Evolutionary conservation across 169 alveolate species (phyloP), one percentile per base, ranked within the genome.

Genomic region (Plasmodium falciparum): DNA sequence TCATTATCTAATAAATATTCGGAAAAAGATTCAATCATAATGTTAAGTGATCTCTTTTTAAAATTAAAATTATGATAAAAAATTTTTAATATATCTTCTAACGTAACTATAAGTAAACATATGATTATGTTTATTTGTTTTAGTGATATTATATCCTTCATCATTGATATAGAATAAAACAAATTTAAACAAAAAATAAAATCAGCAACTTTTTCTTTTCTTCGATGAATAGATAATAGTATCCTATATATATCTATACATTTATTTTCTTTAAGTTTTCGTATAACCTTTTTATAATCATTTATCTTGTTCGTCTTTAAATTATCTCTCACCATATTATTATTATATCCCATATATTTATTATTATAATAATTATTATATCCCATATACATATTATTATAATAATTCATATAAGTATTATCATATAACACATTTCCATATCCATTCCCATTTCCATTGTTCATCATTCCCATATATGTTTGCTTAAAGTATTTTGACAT

Each of bases 121-220:
- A 86, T 72, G 2, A 45, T 62, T n/a, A 86, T 72, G 15, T 59
- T 58, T 13, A 61, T 47, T 56, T 86, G 92, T 24, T 26, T 86
- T 20, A 26, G 6, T 1, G 92, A 86, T n/a, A 86, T 39, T 5
- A 86, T 61, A 72, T 86, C 58, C 24, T 39, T 52, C 62, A 45
- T 72, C 6, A 11, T 65, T 8, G 92, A 86, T 49, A 86, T 15
- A 39, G 70, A 45, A 54, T 86, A 86, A 52, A 86, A 22, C 6
- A 86, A 52, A 47, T 86, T 86, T 24, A 86, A 24, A 15, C 88
- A 86, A 2, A 86, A 72, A n/a, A 86, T 62, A 49, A 86, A 86
- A 20, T 86, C 92, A n/a, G 71, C 88, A 2, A 86, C 22, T 39
- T 86, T 86, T 47, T 86, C 88, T 58, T 72, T 86, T 61, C 92